Base-by-base conservation (phyloP, 78 protist genomes). In the Planoprotostelium fungivorum region DNA sequence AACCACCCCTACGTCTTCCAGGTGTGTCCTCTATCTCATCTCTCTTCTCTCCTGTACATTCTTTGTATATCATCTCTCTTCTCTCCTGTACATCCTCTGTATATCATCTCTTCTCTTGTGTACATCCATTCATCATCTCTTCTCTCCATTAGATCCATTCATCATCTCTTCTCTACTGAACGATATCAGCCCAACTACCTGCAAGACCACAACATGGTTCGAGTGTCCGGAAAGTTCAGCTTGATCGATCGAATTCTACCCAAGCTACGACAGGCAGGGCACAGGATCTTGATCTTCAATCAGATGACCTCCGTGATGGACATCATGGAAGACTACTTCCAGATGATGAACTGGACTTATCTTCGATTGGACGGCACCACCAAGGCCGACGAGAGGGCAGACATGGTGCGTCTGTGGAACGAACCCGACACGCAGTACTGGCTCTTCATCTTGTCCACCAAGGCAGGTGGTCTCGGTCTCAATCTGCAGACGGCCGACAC, bases 401-500 rank as follows among this genome's bases (percentile, higher is more conserved):
- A 88, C 37, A 51, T 90, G 35, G 92, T 94, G 29, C 90, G 86
- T 0, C 91, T 87, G 84, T 94, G 91, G 93, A 89, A 95, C 86
- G 35, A 91, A 35, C 91, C 88, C 37, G 95, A 93, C 89, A 91
- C 96, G 34, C 92, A 88, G n/a, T 87, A 51, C 87, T 94, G 94
- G 51, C 93, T 93, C 29, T 98, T 98, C 90, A 94, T 97, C 16
- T 37, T 97, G 38, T 89, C 95, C 73, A 98, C 99, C 0, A 95
- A 97, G 84, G 99, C 99, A 28, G 99, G 99, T 88, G 99, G 99
- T 37, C 89, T 97, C 1, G 99, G 99, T 34, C 90, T 98, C 92
- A 98, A 98, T 90, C 94, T 97, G 35, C 98, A 96, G 86, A 94
- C 98, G 0, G 99, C 99, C 1, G 98, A 97, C 93, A 98, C 99